phyloP scores from a whole-genome alignment of 2,329 filamentous ascomycete species.

The Ascomycota sp. region DNA sequence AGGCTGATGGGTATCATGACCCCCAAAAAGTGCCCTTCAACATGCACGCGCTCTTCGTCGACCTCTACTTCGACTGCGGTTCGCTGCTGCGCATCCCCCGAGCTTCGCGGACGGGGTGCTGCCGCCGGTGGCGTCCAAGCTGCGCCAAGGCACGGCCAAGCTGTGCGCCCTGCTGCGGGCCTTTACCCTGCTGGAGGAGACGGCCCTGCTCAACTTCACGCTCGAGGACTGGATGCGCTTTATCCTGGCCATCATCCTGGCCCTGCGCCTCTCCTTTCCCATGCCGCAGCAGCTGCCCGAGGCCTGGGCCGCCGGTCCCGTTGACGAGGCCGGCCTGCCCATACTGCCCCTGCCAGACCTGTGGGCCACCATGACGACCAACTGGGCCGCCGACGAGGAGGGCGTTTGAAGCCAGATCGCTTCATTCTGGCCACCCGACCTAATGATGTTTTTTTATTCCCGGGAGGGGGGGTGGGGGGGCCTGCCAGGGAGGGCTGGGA shows the following conservation, averaged over 20 bases:
- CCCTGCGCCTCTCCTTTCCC: conserved; percentile 25
- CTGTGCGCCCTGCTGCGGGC: conserved; percentile 14
- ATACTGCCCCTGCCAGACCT: conserved; percentile 10
- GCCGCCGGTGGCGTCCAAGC: conserved; percentile 4
- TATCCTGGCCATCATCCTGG: conserved; percentile 19
- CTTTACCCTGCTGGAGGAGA: conserved; percentile 10
- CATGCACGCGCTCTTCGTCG: conserved; percentile 14
- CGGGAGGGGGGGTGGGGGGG: too few species aligned
- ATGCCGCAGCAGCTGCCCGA: too few species aligned
- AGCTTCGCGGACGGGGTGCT: conserved; percentile 2
- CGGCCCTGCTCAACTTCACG: conserved; percentile 16
- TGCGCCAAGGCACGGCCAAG: conserved; percentile 7
- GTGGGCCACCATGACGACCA: conserved; percentile 27
- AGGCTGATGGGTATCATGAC: conserved; percentile 2
- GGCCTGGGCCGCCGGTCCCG: too few species aligned
- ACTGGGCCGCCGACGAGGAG: conserved; percentile 16
- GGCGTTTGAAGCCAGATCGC: too few species aligned
- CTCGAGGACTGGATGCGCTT: conserved; percentile 22
- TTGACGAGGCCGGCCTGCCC: too few species aligned
- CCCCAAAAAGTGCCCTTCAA: conserved; percentile 6
- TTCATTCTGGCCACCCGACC: too few species aligned
- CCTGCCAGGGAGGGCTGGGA: too few species aligned
- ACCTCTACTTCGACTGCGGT: conserved; percentile 19
- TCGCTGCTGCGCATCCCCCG: conserved; percentile 11
- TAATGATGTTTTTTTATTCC: too few species aligned